Base-by-base conservation (phyloP, 345 rosid genomes). In the Lumnitzera littorea region DNA sequence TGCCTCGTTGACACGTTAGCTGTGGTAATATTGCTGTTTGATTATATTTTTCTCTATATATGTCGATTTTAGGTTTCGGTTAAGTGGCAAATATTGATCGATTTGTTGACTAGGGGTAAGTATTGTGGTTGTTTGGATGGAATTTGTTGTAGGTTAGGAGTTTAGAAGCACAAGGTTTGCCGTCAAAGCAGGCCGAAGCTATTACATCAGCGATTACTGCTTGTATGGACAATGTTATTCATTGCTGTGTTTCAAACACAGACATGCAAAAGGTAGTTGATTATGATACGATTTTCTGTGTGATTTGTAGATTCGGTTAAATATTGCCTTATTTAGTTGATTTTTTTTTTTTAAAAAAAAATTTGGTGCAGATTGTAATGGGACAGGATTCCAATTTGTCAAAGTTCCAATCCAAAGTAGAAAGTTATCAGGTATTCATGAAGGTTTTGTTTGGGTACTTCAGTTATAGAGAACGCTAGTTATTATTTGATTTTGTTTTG, bases 1-100 rank as follows among this genome's bases (percentile, higher is more conserved):
- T 95, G 87, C 64, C 96, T 88, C 53, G 97, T 95, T 15, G 94
- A 91, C 61, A 95, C 99, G n/a, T 72, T 91, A 77, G 95, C 88
- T 64, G 74, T 95, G 84, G 97, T 88, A 80, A 66, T 56, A 5
- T 36, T 36, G 9, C 43, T 36, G 43, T 36, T 36, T 9, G 43
- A 9, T 36, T 36, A 7, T 36, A 4, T 36, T 9, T 36, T 6
- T 36, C 43, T 36, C 43, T 36, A 6, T 36, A 36, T 36, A 4
- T 36, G 1, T 36, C 7, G 43, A 36, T 36, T 36, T 36, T 36
- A 36, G 43, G 9, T 6, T 9, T 36, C 43, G 43, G 43, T 36
- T 36, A 36, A 5, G 43, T 7, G 43, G 43, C 7, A 36, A 36
- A 36, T 36, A 9, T 36, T 36, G 43, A 1, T 36, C 1, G 43